Evolutionary conservation across 495 filamentous ascomycete species (phyloP).

Genomic region (Xylaria curta): DNA sequence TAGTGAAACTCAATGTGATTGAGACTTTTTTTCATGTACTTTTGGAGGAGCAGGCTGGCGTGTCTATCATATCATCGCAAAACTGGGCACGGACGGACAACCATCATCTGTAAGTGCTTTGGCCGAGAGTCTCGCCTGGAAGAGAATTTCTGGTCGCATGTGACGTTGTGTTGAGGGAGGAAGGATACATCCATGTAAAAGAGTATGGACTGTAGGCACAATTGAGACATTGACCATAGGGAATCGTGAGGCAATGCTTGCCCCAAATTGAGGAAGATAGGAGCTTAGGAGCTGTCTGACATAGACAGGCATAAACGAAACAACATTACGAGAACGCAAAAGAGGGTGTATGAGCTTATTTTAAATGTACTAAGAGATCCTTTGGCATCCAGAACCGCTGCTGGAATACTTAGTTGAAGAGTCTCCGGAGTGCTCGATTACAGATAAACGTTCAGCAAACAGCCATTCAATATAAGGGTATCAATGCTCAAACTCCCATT

Average conservation of each 20-base stretch:
- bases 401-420: not conserved
- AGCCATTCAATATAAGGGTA: not conserved
- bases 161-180: not conserved
- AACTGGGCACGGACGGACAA: too few relatives aligned
- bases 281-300: not conserved
- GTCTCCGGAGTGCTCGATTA: not conserved
- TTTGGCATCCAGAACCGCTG: not conserved
- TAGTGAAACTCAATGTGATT: too few relatives aligned
- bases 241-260: not conserved
- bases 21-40: too few relatives aligned
- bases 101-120: not conserved
- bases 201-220: too few relatives aligned
- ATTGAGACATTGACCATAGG: too few relatives aligned
- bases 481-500: conserved; percentile 12
- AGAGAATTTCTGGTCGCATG: not conserved
- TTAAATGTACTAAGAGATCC: not conserved
- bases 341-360: not conserved
- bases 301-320: not conserved
- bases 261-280: not conserved
- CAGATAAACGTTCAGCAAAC: not conserved
- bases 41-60: too few relatives aligned
- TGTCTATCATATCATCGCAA: too few relatives aligned
- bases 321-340: too few relatives aligned
- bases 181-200: not conserved
- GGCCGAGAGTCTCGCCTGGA: not conserved